phyloP scores from a whole-genome alignment of 2,329 filamentous ascomycete genomes.

The Ophiostoma perfectum region DNA sequence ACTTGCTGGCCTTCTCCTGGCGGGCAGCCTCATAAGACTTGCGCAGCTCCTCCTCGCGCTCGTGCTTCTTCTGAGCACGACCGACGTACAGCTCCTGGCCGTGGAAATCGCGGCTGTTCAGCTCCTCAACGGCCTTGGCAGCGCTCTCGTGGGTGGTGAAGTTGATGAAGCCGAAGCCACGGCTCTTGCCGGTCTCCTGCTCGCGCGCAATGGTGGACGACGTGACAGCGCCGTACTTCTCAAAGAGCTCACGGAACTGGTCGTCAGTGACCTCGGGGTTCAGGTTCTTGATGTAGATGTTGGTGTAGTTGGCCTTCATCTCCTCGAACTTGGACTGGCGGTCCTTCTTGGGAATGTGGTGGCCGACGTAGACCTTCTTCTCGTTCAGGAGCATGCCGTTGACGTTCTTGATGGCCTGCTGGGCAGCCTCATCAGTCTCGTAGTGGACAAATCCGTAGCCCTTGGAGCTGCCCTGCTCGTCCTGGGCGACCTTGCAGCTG shows the following conservation, averaged over 20 bases:
- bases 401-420: conserved; percentile 97
- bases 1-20: conserved; percentile 97
- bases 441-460: conserved; percentile 99
- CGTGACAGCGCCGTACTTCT: conserved; percentile 88
- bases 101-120: conserved; percentile 88
- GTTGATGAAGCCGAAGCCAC: conserved; percentile 95
- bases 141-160: conserved; percentile 88
- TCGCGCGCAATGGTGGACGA: conserved; percentile 92
- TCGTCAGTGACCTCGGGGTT: conserved; percentile 78
- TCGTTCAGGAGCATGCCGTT: conserved; percentile 99
- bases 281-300: conserved; percentile 99
- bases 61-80: conserved; percentile 97
- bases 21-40: conserved; percentile 98
- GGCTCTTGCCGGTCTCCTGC: conserved; percentile 77
- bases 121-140: conserved; percentile 76
- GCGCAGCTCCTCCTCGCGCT: conserved; percentile 98
- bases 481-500: conserved; percentile 98
- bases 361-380: conserved; percentile 99
- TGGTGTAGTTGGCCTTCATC: conserved; percentile 99
- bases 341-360: conserved; percentile 99
- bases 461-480: conserved; percentile 94
- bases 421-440: conserved; percentile 96
- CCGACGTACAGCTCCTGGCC: conserved; percentile 96
- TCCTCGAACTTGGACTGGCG: conserved; percentile 99
- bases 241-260: conserved; percentile 89